Evolutionary conservation across 2,329 filamentous ascomycete genomes (phyloP).

Genomic region (Colletotrichum salicis): DNA sequence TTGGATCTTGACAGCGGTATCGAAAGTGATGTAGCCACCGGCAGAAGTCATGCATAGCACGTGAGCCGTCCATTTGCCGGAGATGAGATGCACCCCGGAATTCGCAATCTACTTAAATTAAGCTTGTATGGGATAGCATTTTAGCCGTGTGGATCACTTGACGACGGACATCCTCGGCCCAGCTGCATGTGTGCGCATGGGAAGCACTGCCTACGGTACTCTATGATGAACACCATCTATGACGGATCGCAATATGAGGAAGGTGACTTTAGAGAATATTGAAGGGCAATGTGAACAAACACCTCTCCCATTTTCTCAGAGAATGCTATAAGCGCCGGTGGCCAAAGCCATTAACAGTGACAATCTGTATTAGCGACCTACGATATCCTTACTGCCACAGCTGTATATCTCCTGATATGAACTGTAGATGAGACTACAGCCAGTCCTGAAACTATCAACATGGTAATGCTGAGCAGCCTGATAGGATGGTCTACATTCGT

Average conservation of each 20-base stretch:
- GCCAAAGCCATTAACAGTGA: not conserved
- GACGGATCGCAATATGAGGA: not conserved
- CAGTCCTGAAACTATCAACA: not conserved
- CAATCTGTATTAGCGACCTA: too few species aligned
- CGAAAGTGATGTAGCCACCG: not conserved
- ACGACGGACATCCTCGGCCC: too few species aligned
- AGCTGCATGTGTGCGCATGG: not conserved
- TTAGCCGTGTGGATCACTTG: constrained; percentile 1
- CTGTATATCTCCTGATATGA: not conserved
- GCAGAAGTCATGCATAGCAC: constrained; percentile 5
- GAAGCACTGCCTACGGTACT: not conserved
- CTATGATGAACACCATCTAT: not conserved
- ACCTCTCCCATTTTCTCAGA: not conserved
- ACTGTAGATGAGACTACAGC: not conserved
- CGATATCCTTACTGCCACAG: too few species aligned
- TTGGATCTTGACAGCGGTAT: not conserved
- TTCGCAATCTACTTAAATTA: constrained; percentile 24
- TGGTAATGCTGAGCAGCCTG: too few species aligned
- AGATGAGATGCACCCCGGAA: not conserved
- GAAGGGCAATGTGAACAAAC: not conserved
- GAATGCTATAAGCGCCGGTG: too few species aligned
- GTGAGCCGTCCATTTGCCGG: not conserved
- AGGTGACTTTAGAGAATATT: too few species aligned
- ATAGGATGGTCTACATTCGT: not conserved
- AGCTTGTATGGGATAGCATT: constrained; percentile 13